These are phyloP conservation scores for Calonectria honghensis DNA, from an alignment of 2,329 filamentous ascomycete species.

Conservation along the genomic window DNA sequence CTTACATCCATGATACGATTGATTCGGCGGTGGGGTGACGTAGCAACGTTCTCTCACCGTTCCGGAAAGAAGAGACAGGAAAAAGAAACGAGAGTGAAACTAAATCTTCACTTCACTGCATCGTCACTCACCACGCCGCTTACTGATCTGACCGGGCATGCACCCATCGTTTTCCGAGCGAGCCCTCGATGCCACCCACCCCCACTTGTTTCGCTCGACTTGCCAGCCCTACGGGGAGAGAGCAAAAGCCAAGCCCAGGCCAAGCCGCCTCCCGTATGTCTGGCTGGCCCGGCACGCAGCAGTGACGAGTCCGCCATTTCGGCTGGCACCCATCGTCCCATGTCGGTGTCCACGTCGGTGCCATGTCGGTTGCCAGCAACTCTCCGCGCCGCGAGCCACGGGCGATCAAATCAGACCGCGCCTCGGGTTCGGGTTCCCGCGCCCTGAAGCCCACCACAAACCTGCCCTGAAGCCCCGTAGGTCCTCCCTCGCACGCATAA, in stretches of 20 bases:
- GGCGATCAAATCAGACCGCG: neutral
- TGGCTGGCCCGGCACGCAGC: slow-evolving; percentile 4
- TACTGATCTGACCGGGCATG: slow-evolving; percentile 23
- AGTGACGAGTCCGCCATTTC: slow-evolving; percentile 23
- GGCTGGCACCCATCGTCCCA: slow-evolving; percentile 4
- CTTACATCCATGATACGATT: slow-evolving; percentile 22
- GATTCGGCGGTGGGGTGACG: slow-evolving; percentile 25
- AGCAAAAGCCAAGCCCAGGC: slow-evolving; percentile 25
- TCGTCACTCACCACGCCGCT: slow-evolving; percentile 23
- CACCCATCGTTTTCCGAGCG: slow-evolving; percentile 18
- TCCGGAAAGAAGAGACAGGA: neutral
- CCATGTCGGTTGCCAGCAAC: slow-evolving; percentile 14
- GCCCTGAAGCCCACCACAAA: no score
- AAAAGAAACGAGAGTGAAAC: neutral
- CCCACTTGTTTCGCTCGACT: slow-evolving; percentile 24
- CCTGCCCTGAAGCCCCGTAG: no score
- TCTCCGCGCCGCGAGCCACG: neutral
- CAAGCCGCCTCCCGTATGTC: slow-evolving; percentile 16
- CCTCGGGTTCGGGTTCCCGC: slow-evolving; percentile 4
- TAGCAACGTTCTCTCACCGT: slow-evolving; percentile 11
- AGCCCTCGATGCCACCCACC: slow-evolving; percentile 10
- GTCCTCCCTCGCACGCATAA: neutral
- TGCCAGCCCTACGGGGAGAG: slow-evolving; percentile 34
- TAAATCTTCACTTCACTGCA: neutral
- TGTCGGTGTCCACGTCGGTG: neutral